Percentiles rank a stretch among this genome's conserved stretches.
phyloP scores from a whole-genome alignment of 352 stramenopile genomes.

The Peronospora farinosa region DNA sequence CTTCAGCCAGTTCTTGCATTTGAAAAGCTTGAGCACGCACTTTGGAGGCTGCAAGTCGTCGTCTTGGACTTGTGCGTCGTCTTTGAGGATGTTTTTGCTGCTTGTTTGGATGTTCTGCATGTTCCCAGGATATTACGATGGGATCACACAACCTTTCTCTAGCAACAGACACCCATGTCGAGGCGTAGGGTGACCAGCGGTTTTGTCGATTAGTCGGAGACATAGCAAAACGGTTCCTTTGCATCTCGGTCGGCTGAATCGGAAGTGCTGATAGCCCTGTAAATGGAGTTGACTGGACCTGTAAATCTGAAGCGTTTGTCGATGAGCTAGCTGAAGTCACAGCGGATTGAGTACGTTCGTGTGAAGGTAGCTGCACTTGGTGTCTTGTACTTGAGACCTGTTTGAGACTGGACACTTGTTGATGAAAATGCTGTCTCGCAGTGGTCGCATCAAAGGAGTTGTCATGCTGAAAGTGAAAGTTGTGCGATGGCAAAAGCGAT shows the following conservation, averaged over 20 bases:
- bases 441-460: neutral
- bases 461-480: slow-evolving; percentile 4
- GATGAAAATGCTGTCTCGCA: neutral
- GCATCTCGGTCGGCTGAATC: neutral
- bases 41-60: slow-evolving; percentile 21
- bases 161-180: neutral
- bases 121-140: slow-evolving; percentile 3
- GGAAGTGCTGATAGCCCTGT: slow-evolving; percentile 11
- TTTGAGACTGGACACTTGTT: neutral
- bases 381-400: neutral
- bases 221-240: slow-evolving; percentile 2
- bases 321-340: slow-evolving; percentile 1
- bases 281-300: neutral
- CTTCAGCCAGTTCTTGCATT: neutral
- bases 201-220: slow-evolving; percentile 6
- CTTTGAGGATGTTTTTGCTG: slow-evolving; percentile 6
- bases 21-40: slow-evolving; percentile 7
- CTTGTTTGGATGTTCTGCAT: slow-evolving; percentile 3
- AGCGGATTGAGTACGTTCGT: neutral
- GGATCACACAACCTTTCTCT: neutral
- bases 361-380: slow-evolving; percentile 4
- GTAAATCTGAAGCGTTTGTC: neutral
- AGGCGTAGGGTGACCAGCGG: slow-evolving; percentile 16
- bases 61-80: slow-evolving; percentile 19
- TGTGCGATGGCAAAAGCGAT: slow-evolving; percentile 12